Conservation (phyloP, 768 basidiomycete genomes). For the Calocera cornea region DNA sequence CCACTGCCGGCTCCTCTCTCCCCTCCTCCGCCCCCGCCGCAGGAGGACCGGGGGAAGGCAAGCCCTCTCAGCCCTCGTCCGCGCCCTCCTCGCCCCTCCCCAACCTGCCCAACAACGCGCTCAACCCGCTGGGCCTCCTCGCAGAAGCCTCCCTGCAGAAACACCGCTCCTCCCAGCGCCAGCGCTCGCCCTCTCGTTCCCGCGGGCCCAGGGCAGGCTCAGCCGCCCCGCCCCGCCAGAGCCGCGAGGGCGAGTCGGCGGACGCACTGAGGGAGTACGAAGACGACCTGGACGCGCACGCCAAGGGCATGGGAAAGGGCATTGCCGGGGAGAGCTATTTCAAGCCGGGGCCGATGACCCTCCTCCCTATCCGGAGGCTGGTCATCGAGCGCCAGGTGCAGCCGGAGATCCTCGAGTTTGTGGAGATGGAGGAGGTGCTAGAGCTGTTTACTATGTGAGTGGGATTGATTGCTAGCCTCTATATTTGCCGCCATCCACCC, state of each 20-base stretch:
- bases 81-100: conserved; percentile 29
- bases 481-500: no score
- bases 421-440: conserved; percentile 77
- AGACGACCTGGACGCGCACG: not conserved
- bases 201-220: conserved; percentile 5
- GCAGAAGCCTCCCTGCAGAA: conserved; percentile 62
- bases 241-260: not conserved
- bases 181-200: not conserved
- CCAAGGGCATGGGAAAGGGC: conserved; percentile 20
- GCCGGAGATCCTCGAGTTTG: conserved; percentile 86
- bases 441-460: conserved; percentile 75
- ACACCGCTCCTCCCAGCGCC: conserved; percentile 11
- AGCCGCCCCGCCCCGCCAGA: conserved; percentile 3
- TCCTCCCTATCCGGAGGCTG: conserved; percentile 64
- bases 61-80: conserved; percentile 7
- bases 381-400: conserved; percentile 83
- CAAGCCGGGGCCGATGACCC: conserved; percentile 85
- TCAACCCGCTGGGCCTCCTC: conserved; percentile 84
- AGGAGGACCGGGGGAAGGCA: not conserved
- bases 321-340: conserved; percentile 83
- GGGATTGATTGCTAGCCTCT: conserved; percentile 23
- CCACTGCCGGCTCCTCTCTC: conserved; percentile 4
- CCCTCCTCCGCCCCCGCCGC: not conserved
- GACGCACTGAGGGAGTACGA: not conserved
- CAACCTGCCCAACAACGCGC: conserved; percentile 77